phyloP scores from a whole-genome alignment of 768 basidiomycete species.

The Pisolithus tinctorius region DNA sequence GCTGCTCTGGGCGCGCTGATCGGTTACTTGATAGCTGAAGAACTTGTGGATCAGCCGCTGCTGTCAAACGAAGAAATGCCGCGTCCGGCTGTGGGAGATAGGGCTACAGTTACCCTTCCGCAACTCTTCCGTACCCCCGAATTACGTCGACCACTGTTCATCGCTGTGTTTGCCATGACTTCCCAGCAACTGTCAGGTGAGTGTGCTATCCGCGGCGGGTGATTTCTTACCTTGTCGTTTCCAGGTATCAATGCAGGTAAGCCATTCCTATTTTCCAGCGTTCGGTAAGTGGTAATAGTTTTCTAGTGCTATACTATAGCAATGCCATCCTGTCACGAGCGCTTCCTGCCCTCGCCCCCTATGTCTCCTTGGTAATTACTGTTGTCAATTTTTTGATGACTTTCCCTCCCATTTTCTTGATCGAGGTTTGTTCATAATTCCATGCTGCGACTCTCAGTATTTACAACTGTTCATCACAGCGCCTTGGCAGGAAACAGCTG shows the following conservation, averaged over 20 bases:
- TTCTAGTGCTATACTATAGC: conserved; percentile 81
- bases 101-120: conserved; percentile 40
- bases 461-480: conserved; percentile 32
- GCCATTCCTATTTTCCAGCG: background rate
- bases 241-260: conserved; percentile 72
- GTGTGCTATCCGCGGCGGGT: background rate
- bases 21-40: conserved; percentile 14
- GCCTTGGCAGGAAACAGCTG: conserved; percentile 65
- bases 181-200: conserved; percentile 75
- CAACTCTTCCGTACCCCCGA: conserved; percentile 47
- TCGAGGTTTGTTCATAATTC: conserved; percentile 49
- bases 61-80: conserved; percentile 12
- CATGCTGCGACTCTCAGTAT: conserved; percentile 1
- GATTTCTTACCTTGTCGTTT: conserved; percentile 2
- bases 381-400: conserved; percentile 70
- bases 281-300: background rate
- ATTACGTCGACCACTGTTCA: conserved; percentile 54
- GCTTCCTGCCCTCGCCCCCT: conserved; percentile 71
- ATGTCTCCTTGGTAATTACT: conserved; percentile 80
- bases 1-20: conserved; percentile 3
- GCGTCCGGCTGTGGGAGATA: conserved; percentile 17
- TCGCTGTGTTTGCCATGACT: conserved; percentile 65
- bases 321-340: conserved; percentile 80
- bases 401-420: conserved; percentile 80
- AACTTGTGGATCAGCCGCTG: conserved; percentile 23